Evolutionary conservation across 768 basidiomycete genomes (phyloP).

Genomic region (Sporobolomyces phaffii): DNA sequence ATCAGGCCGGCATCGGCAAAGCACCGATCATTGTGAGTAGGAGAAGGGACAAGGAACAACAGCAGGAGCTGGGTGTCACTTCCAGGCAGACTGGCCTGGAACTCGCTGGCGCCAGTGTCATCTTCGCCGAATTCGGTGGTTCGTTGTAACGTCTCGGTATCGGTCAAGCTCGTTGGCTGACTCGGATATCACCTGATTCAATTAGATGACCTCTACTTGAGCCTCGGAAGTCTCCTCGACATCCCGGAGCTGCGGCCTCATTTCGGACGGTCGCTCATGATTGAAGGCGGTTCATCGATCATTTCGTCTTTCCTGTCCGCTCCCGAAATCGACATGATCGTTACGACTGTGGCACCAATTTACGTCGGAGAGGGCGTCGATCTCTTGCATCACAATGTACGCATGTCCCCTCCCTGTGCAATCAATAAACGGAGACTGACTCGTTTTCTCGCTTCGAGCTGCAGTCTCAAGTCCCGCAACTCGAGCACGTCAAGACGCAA

Average conservation of each 20-base stretch:
- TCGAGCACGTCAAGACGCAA: constrained; percentile 9
- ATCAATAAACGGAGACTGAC: no score
- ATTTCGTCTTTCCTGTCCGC: constrained; percentile 63
- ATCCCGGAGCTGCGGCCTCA: background rate
- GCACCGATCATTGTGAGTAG: constrained; percentile 65
- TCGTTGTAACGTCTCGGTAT: no score
- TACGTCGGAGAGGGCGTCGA: constrained; percentile 57
- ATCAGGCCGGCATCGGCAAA: constrained; percentile 55
- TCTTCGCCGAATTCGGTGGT: no score
- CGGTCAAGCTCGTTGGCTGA: no score
- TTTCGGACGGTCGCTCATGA: constrained; percentile 64
- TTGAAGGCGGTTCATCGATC: constrained; percentile 84
- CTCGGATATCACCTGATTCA: no score
- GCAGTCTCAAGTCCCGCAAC: background rate
- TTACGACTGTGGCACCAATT: constrained; percentile 82
- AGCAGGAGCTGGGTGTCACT: no score
- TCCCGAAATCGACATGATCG: constrained; percentile 60
- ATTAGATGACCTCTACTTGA: no score
- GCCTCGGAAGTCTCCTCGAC: background rate
- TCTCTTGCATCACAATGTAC: background rate
- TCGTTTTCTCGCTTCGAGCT: background rate
- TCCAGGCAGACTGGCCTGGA: background rate
- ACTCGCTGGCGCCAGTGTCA: no score
- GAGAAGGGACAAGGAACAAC: no score
- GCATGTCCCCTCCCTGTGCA: no score